Percentiles rank a stretch among this genome's conserved stretches.
These are phyloP conservation scores for Candida golubevii DNA, from an alignment of 805 yeast genomes.

Conservation along the genomic window DNA sequence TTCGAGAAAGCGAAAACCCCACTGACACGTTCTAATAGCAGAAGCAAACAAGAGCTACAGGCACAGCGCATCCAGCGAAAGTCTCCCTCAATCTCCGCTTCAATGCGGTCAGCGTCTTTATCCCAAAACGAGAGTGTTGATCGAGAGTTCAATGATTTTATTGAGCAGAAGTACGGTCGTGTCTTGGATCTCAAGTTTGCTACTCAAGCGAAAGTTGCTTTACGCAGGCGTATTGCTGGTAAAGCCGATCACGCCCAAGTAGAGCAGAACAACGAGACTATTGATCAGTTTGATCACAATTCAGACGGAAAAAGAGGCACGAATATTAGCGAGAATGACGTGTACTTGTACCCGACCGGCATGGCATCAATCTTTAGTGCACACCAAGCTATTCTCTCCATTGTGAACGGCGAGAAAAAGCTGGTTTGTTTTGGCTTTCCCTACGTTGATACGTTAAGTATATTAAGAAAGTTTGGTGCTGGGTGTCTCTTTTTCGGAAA, in stretches of 20 bases:
- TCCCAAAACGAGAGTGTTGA: slow-evolving; percentile 30
- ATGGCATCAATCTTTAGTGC: slow-evolving; percentile 90
- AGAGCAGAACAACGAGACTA: not conserved
- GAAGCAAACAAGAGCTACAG: slow-evolving; percentile 33
- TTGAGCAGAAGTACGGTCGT: slow-evolving; percentile 90
- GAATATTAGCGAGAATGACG: slow-evolving; percentile 54
- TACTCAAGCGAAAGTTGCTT: slow-evolving; percentile 67
- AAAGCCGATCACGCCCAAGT: slow-evolving; percentile 44
- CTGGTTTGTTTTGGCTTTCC: slow-evolving; percentile 96
- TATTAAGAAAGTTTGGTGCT: slow-evolving; percentile 84
- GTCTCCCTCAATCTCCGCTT: slow-evolving; percentile 30
- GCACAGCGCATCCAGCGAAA: slow-evolving; percentile 28
- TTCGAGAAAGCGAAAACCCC: slow-evolving; percentile 19
- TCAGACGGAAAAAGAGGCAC: slow-evolving; percentile 25
- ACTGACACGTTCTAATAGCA: slow-evolving; percentile 12
- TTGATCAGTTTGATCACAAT: slow-evolving; percentile 23
- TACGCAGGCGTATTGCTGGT: slow-evolving; percentile 71
- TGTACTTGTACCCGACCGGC: slow-evolving; percentile 82
- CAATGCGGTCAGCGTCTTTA: slow-evolving; percentile 20
- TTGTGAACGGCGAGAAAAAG: slow-evolving; percentile 35
- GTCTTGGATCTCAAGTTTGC: slow-evolving; percentile 76
- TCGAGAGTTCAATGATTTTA: slow-evolving; percentile 58
- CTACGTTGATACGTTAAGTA: slow-evolving; percentile 85
- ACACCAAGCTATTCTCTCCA: slow-evolving; percentile 50
- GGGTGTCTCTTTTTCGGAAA: slow-evolving; percentile 83